Percentiles rank a stretch among this genome's conserved stretches.
phyloP scores from a whole-genome alignment of 2,329 filamentous ascomycete species.

The Cercospora sojina region DNA sequence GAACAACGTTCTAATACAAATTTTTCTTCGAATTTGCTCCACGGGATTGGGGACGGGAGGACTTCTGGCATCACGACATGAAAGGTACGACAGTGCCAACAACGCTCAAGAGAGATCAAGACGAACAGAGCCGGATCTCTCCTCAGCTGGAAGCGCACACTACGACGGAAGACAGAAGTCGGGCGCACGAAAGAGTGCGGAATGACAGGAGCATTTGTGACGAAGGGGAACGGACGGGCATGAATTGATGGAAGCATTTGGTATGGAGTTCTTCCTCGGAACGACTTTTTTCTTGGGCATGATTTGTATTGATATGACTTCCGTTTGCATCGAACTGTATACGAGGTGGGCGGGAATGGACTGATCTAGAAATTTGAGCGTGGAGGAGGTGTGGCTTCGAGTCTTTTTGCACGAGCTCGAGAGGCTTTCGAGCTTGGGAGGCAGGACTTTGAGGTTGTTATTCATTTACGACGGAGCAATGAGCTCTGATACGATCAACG shows the following conservation, averaged over 20 bases:
- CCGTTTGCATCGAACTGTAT: not conserved
- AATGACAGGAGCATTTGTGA: not conserved
- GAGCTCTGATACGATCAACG: not conserved
- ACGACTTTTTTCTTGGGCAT: not conserved
- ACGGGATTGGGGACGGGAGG: not conserved
- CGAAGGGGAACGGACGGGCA: not conserved
- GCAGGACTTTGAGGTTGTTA: not conserved
- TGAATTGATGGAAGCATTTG: not conserved
- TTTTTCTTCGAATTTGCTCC: not conserved
- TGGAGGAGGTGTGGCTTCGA: not conserved
- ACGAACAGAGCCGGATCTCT: not conserved
- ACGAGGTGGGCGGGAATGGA: not conserved
- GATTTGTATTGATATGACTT: not conserved
- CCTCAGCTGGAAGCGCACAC: not conserved
- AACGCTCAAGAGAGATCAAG: not conserved
- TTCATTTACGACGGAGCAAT: not conserved
- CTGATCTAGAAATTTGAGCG: not conserved
- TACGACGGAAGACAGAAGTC: constrained; percentile 2
- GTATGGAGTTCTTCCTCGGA: not conserved
- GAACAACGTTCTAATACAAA: not conserved
- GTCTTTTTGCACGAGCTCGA: not conserved
- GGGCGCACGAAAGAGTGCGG: not conserved
- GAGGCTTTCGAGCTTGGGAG: not conserved
- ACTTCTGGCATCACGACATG: constrained; percentile 5
- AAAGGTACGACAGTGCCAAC: constrained; percentile 10